Percentiles rank a stretch among this genome's conserved stretches.
Conservation (phyloP, 257 asterid genomes). For the Jacaranda mimosifolia region DNA sequence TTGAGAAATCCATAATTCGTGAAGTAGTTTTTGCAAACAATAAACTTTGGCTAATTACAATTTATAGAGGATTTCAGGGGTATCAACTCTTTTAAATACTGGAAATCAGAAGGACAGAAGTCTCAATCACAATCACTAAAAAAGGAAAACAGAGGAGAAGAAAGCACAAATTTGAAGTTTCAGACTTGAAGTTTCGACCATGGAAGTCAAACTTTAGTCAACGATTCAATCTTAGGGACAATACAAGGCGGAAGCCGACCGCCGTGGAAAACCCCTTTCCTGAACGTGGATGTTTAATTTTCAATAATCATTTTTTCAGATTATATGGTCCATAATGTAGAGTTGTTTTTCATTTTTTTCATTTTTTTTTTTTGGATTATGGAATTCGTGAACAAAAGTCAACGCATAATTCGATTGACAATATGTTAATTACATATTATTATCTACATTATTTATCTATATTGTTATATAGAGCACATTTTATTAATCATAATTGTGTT, state of each 20-base stretch:
- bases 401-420: neutral
- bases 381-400: neutral
- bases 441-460: too few species aligned
- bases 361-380: neutral
- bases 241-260: constrained; percentile 1
- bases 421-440: neutral
- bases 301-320: neutral
- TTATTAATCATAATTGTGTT: too few species aligned
- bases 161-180: neutral
- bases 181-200: neutral
- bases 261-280: neutral
- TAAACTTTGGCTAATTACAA: constrained; percentile 8
- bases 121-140: neutral
- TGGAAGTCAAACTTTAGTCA: constrained; percentile 24
- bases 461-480: too few species aligned
- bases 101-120: constrained; percentile 18
- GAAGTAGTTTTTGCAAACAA: constrained; percentile 23
- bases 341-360: too few species aligned
- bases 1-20: constrained; percentile 47
- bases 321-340: neutral
- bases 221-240: neutral
- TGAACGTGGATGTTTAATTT: constrained; percentile 5
- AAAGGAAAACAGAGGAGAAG: neutral
- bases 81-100: neutral
- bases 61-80: constrained; percentile 32